These are phyloP conservation scores for Pleurotus platypus DNA, from an alignment of 768 basidiomycete species.

Conservation along the genomic window DNA sequence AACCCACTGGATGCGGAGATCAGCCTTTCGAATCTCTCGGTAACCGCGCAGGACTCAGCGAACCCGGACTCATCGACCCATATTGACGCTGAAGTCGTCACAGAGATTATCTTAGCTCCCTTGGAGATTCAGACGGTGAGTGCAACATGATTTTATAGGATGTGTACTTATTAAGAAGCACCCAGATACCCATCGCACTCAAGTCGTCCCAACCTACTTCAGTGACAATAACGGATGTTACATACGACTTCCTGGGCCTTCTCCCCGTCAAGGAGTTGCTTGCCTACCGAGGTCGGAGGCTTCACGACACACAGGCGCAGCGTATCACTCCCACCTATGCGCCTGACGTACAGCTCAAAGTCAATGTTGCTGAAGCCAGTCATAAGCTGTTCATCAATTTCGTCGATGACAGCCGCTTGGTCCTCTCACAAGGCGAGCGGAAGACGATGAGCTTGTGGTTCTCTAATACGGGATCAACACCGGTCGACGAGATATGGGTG, in stretches of 20 bases:
- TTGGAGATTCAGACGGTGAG: conserved; percentile 65
- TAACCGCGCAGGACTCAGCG: conserved; percentile 42
- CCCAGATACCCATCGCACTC: conserved; percentile 61
- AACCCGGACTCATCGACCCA: conserved; percentile 31
- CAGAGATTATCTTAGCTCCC: conserved; percentile 58
- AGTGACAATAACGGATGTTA: conserved; percentile 53
- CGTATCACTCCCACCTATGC: conserved; percentile 68
- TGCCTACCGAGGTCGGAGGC: conserved; percentile 64
- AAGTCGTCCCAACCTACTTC: conserved; percentile 47
- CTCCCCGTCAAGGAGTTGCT: conserved; percentile 67
- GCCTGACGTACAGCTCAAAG: conserved; percentile 55
- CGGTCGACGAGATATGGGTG: conserved; percentile 71
- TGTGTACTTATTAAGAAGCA: not conserved
- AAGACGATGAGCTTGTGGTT: conserved; percentile 52
- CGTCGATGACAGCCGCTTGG: conserved; percentile 46
- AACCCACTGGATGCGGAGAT: conserved; percentile 78
- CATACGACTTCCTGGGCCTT: conserved; percentile 71
- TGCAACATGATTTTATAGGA: conserved; percentile 3
- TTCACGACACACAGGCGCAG: conserved; percentile 74
- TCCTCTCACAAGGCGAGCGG: conserved; percentile 68
- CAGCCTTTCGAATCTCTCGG: conserved; percentile 58
- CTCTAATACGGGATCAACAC: conserved; percentile 59
- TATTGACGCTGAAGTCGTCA: conserved; percentile 56
- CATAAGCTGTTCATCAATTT: conserved; percentile 62
- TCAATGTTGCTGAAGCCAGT: conserved; percentile 60